Conservation (phyloP, 345 rosid genomes). For the Boechera divaricarpa region DNA sequence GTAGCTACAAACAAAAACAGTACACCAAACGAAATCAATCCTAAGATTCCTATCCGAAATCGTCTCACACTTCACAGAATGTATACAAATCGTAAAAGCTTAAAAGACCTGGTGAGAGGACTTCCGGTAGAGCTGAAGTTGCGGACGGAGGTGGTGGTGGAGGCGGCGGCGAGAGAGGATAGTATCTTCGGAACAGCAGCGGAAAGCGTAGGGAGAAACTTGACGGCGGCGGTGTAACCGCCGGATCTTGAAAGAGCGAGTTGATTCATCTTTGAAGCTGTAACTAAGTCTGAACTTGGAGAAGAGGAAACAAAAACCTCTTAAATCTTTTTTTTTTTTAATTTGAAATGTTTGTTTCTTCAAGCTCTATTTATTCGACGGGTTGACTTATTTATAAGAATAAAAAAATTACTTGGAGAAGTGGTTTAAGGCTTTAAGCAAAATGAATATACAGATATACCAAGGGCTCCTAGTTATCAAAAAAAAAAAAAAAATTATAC, state of each 20-base stretch:
- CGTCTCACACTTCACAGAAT: not conserved
- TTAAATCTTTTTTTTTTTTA: not conserved
- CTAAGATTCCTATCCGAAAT: not conserved
- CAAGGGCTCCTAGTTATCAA: too few relatives aligned
- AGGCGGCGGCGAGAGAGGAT: not conserved
- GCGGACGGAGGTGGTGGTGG: not conserved
- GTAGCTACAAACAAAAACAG: not conserved
- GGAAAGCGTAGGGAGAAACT: not conserved
- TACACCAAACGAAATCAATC: not conserved
- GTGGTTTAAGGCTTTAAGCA: not conserved
- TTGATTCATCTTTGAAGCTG: constrained; percentile 7
- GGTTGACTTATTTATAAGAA: not conserved
- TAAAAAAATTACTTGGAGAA: not conserved
- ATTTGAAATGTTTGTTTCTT: not conserved
- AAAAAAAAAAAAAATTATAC: too few relatives aligned
- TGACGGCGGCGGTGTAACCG: constrained; percentile 15
- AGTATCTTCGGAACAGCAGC: not conserved
- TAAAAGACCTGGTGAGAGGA: constrained; percentile 10
- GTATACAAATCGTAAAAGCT: not conserved
- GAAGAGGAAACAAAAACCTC: constrained; percentile 6
- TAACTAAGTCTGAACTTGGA: not conserved
- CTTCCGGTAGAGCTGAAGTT: not conserved
- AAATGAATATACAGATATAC: too few relatives aligned
- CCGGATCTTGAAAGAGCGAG: constrained; percentile 3
- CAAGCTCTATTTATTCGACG: not conserved